Base-by-base conservation (phyloP, 2,329 filamentous ascomycete species). In the Ascochyta rabiei region DNA sequence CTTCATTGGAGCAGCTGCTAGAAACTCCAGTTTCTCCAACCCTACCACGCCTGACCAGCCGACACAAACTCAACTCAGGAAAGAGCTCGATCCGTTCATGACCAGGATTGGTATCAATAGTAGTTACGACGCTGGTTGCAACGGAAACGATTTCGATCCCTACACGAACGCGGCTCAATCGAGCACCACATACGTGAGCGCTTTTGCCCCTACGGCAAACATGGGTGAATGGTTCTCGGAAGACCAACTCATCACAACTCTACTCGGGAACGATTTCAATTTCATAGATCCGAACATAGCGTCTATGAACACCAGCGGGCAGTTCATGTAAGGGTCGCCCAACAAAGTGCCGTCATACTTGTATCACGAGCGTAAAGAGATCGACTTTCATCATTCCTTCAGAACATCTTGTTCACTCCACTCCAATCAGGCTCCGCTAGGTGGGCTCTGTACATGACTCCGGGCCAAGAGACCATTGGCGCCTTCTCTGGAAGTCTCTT, bases 401-500 rank as follows among this genome's bases (percentile, higher is more conserved):
- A 71, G 49, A 72, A 71, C 33, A 57, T 69, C 53, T 66, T 72
- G 28, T 70, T 73, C 6, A 68, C 66, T 6, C 69, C 71, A 35
- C 62, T 46, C 63, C 67, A 71, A 19, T 60, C 62, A 21, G 69
- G 67, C 50, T 73, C 64, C 44, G 54, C 62, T 21, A 71, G 46
- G 56, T 62, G 49, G 12, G 68, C 61, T n/a, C 39, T 47, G 24
- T 67, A 65, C 62, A 72, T 59, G 18, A 67, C 64, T 16, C 70
- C 67, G 5, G 74, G 66, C 76, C 76, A 78, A 12, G 63, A 67
- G 19, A 67, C 68, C 26, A 69, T 60, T 13, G 77, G 77, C 35
- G 77, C 77, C 60, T 79, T 80, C n/a, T 61, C 63, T 8, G 71
- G 71, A 37, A 60, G 62, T 43, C 56, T 57, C 44, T 74, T 54